A percentile compares a stretch with the other conserved stretches of the same genome.
Conservation (phyloP, 306 rosid genomes). For the Hippophae rhamnoides region DNA sequence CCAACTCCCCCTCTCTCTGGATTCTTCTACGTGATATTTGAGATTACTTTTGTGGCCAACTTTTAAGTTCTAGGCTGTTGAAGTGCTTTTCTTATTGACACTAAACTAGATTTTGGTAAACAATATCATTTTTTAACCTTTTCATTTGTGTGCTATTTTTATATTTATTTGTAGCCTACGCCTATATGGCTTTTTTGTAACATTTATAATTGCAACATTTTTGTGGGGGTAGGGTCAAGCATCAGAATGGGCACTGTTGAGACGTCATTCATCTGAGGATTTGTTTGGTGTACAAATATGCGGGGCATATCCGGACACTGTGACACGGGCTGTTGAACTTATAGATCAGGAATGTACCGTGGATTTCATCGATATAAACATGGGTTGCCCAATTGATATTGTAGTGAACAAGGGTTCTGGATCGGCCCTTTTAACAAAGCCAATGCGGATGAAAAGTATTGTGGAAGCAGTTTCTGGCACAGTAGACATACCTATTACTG, state of each 20-base stretch:
- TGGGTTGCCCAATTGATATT: constrained; percentile 96
- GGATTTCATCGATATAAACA: constrained; percentile 87
- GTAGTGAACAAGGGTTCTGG: constrained; percentile 95
- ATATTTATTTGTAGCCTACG: neutral
- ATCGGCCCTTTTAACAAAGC: constrained; percentile 82
- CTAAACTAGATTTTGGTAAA: neutral
- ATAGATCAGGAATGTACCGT: constrained; percentile 68
- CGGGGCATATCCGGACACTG: constrained; percentile 71
- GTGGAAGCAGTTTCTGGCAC: constrained; percentile 66
- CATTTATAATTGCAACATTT: constrained; percentile 10
- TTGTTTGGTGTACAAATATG: constrained; percentile 94
- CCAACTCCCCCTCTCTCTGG: too few relatives aligned
- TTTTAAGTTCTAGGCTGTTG: too few relatives aligned
- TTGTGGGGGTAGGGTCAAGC: constrained; percentile 71
- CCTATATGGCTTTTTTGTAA: neutral
- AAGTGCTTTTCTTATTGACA: too few relatives aligned
- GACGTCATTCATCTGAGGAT: constrained; percentile 82
- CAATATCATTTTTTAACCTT: neutral
- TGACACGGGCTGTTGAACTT: constrained; percentile 66
- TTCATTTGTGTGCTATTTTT: constrained; percentile 1
- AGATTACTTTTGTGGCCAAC: too few relatives aligned
- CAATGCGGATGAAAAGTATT: constrained; percentile 78
- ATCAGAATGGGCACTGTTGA: constrained; percentile 90
- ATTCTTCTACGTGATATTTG: too few relatives aligned
- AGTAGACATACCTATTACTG: constrained; percentile 49